phyloP scores from a whole-genome alignment of 1,139 yeast species.

The Magnusiomyces starmeri region DNA sequence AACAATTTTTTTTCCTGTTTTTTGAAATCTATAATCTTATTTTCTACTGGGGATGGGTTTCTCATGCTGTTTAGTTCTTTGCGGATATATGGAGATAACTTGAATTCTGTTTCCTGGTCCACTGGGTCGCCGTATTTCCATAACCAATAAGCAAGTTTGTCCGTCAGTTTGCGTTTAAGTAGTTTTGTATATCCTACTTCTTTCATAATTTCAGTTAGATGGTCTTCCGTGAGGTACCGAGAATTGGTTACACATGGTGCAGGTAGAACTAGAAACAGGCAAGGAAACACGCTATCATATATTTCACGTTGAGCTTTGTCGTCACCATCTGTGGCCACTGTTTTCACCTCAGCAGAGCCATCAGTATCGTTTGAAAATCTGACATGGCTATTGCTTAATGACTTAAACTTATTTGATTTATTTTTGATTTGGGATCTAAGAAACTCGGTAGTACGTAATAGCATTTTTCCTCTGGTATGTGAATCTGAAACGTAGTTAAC shows the following conservation, averaged over 20 bases:
- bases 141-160: conserved; percentile 74
- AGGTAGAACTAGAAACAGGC: conserved; percentile 75
- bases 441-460: conserved; percentile 52
- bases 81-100: neutral
- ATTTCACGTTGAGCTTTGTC: neutral
- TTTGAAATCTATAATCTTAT: neutral
- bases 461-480: conserved; percentile 67
- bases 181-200: conserved; percentile 49
- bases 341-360: conserved; percentile 6
- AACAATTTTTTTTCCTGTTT: conserved; percentile 14
- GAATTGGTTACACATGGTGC: conserved; percentile 80
- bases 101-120: neutral
- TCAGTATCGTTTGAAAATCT: neutral
- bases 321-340: conserved; percentile 15
- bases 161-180: conserved; percentile 48
- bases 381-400: neutral
- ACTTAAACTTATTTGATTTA: conserved; percentile 3
- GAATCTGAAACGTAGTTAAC: conserved; percentile 81
- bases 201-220: conserved; percentile 43
- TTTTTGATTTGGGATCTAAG: conserved; percentile 36
- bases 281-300: conserved; percentile 19
- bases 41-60: neutral
- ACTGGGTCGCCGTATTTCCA: conserved; percentile 23
- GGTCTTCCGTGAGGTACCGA: conserved; percentile 54
- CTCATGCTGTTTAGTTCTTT: conserved; percentile 1